Conservation (phyloP, 108 stramenopile genomes). For the Skeletonema menzelii region DNA sequence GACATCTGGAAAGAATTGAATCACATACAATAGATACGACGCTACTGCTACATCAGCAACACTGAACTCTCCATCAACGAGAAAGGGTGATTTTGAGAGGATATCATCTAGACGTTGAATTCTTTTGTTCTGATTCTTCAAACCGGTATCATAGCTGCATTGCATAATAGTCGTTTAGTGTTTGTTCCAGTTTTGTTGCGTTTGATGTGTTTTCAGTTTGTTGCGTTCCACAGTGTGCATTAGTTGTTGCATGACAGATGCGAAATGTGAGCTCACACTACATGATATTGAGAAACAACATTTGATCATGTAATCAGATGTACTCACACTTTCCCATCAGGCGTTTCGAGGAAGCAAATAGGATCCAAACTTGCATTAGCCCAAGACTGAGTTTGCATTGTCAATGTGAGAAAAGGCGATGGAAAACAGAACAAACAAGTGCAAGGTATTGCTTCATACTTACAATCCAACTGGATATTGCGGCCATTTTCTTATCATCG, state of each 20-base stretch:
- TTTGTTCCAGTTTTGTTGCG: background rate
- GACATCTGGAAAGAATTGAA: slow-evolving; percentile 82
- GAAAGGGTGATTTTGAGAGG: slow-evolving; percentile 45
- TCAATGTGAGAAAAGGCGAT: background rate
- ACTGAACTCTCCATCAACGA: slow-evolving; percentile 67
- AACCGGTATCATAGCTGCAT: slow-evolving; percentile 64
- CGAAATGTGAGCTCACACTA: background rate
- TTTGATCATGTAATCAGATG: background rate
- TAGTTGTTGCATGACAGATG: background rate
- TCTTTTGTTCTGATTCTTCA: slow-evolving; percentile 66
- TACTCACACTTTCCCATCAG: slow-evolving; percentile 79
- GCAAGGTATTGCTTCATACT: too few species aligned
- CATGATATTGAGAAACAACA: background rate
- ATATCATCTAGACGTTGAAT: slow-evolving; percentile 71
- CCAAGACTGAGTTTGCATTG: slow-evolving; percentile 40
- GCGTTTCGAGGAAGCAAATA: slow-evolving; percentile 88
- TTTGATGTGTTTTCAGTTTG: background rate
- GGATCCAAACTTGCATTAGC: slow-evolving; percentile 89
- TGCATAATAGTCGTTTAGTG: background rate
- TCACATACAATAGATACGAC: slow-evolving; percentile 82
- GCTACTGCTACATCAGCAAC: slow-evolving; percentile 87
- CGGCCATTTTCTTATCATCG: slow-evolving; percentile 33
- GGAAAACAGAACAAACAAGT: background rate
- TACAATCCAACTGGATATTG: slow-evolving; percentile 68
- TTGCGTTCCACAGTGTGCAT: background rate